phyloP scores from a whole-genome alignment of 176 grass and related monocot species.

The Cocos nucifera region DNA sequence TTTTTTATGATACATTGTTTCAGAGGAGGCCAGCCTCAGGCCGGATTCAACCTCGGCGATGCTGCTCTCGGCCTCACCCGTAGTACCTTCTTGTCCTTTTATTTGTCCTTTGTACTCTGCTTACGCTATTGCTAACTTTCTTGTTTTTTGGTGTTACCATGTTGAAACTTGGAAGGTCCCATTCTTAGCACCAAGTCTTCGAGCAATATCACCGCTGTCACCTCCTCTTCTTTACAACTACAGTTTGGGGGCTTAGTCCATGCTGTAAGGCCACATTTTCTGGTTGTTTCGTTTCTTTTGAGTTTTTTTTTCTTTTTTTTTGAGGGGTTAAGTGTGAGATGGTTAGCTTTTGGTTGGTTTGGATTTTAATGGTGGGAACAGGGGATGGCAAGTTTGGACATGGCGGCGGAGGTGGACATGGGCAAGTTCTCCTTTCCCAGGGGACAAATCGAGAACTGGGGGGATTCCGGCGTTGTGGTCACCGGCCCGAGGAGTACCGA shows the following conservation, averaged over 20 bases:
- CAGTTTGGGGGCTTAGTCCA: constrained; percentile 36
- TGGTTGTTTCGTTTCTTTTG: neutral
- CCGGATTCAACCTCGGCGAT: constrained; percentile 75
- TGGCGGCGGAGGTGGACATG: constrained; percentile 29
- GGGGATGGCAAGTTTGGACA: constrained; percentile 27
- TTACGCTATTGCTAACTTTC: neutral
- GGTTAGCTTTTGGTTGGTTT: neutral
- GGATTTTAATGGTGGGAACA: constrained; percentile 7
- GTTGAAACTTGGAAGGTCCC: constrained; percentile 35
- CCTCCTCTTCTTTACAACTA: constrained; percentile 29
- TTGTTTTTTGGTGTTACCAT: neutral
- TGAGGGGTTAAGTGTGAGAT: neutral
- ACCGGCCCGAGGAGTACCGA: constrained; percentile 47
- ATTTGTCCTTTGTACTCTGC: neutral
- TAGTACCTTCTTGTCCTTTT: constrained; percentile 22
- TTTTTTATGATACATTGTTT: constrained; percentile 7
- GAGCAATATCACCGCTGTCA: constrained; percentile 45
- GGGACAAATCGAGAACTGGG: constrained; percentile 69
- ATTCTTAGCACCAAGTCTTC: constrained; percentile 74
- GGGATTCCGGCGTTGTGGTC: constrained; percentile 52
- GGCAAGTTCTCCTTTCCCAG: constrained; percentile 30
- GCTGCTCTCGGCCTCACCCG: constrained; percentile 49
- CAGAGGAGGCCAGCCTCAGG: constrained; percentile 56
- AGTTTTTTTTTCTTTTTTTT: neutral
- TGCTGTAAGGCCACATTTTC: constrained; percentile 18